These are phyloP conservation scores for Penicillium sp. DNA, from an alignment of 2,329 filamentous ascomycete species.

Conservation along the genomic window DNA sequence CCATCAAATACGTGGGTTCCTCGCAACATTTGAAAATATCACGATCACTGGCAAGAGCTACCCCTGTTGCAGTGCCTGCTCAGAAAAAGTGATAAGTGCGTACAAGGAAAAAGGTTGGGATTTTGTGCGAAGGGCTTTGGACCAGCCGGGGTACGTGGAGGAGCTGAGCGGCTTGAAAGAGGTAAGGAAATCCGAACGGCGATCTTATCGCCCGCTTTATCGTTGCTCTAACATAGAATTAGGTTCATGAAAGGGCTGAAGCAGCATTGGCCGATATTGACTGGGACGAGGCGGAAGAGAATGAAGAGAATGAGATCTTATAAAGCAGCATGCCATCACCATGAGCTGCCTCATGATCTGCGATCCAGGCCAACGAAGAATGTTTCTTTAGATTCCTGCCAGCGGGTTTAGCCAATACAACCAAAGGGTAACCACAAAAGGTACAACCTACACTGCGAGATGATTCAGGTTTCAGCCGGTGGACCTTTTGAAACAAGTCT, in stretches of 20 bases:
- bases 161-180: constrained; percentile 62
- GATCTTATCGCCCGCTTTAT: background rate
- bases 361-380: constrained; percentile 80
- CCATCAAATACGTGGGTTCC: constrained; percentile 64
- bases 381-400: constrained; percentile 76
- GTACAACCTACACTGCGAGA: constrained; percentile 68
- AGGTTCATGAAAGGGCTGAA: constrained; percentile 50
- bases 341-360: constrained; percentile 49
- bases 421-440: background rate
- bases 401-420: constrained; percentile 13
- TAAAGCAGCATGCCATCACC: constrained; percentile 7
- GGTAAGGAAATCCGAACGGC: constrained; percentile 28
- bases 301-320: constrained; percentile 34
- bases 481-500: constrained; percentile 74
- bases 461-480: constrained; percentile 86
- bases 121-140: constrained; percentile 60
- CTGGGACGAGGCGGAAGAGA: constrained; percentile 45
- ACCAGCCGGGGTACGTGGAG: constrained; percentile 63
- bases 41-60: constrained; percentile 59
- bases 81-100: constrained; percentile 52
- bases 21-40: constrained; percentile 60
- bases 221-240: background rate
- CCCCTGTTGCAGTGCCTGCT: constrained; percentile 63
- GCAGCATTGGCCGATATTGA: constrained; percentile 46
- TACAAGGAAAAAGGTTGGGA: constrained; percentile 59